Percentiles rank a stretch among this genome's conserved stretches.
Conservation (phyloP, 2,329 filamentous ascomycete genomes). For the Orbilia blumenaviensis region DNA sequence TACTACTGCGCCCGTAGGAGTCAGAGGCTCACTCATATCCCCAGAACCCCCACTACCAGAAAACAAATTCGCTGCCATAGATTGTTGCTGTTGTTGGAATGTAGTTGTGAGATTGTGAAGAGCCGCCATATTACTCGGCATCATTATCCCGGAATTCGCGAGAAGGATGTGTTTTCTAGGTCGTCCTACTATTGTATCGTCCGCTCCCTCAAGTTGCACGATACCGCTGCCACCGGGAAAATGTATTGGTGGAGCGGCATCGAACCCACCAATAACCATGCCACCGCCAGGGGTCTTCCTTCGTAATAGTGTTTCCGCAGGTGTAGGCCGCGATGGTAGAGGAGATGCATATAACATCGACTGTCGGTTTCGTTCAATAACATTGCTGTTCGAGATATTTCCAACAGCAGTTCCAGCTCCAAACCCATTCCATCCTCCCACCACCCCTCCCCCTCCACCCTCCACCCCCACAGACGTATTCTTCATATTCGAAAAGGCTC, state of each 20-base stretch:
- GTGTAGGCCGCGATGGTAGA: constrained; percentile 40
- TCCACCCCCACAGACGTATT: constrained; percentile 24
- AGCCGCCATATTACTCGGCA: constrained; percentile 11
- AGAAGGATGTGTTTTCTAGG: constrained; percentile 52
- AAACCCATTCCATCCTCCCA: constrained; percentile 22
- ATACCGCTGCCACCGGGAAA: constrained; percentile 41
- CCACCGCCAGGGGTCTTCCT: constrained; percentile 52
- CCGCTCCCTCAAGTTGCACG: constrained; percentile 30
- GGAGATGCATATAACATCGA: constrained; percentile 51
- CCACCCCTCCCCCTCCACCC: neutral
- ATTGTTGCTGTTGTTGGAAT: constrained; percentile 32
- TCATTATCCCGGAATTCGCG: constrained; percentile 28
- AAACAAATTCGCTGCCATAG: constrained; percentile 16
- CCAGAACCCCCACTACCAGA: neutral
- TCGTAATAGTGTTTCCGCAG: constrained; percentile 46
- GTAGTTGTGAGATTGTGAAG: neutral
- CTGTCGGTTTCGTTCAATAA: constrained; percentile 14
- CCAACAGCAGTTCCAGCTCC: constrained; percentile 13
- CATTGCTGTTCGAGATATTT: neutral
- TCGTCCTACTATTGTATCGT: constrained; percentile 21
- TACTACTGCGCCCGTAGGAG: constrained; percentile 27
- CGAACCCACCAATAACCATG: constrained; percentile 51
- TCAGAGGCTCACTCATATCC: constrained; percentile 24
- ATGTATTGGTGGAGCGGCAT: constrained; percentile 48
- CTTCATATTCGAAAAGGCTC: constrained; percentile 46